Base-by-base conservation (phyloP, 2,329 filamentous ascomycete species). In the Eutypella sp. region DNA sequence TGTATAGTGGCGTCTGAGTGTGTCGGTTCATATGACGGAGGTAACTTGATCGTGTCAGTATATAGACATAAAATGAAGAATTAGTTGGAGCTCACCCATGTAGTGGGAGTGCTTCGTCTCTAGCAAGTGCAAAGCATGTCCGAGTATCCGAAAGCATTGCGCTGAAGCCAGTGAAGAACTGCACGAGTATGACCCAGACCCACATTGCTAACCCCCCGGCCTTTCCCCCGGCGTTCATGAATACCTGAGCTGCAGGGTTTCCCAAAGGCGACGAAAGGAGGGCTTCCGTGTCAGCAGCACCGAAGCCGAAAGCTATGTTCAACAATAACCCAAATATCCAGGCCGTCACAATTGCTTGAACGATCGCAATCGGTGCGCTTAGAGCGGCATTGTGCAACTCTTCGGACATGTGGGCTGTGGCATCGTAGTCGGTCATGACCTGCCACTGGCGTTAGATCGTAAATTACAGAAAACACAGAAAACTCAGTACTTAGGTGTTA, bases 361-460 rank as follows among this genome's bases (percentile, higher is more conserved):
- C 66, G 46, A 84, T 85, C 5, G 81, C 80, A 15, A 77, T 61
- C 3, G 81, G 81, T 1, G 79, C 81, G 48, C 72, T 71, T 42
- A 79, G 70, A 2, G 79, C 79, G 6, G 81, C 80, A 58, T 84
- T 76, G 52, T 82, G 79, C 0, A 78, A 83, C 64, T 85, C 81
- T 67, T 84, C 81, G 2, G 79, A 82, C 75, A 85, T 83, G 56
- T 84, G 81, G 5, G 81, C 83, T 10, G 81, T 85, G 39, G 76
- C 80, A 54, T 84, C 81, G 58, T 84, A 84, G 57, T 84, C 81
- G 5, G 81, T 85, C 80, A 85, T 84, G n/a, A 79, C 82, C 44
- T 46, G 16, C 3, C 7, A 8, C 16, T 10, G 16, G 6, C 7
- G 27, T 45, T 40, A 45, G 27, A 27, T 34, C 13, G 13, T 2